Base-by-base conservation (phyloP, 371 early-diverging fungal species). In the Rhizopus microsporus region DNA sequence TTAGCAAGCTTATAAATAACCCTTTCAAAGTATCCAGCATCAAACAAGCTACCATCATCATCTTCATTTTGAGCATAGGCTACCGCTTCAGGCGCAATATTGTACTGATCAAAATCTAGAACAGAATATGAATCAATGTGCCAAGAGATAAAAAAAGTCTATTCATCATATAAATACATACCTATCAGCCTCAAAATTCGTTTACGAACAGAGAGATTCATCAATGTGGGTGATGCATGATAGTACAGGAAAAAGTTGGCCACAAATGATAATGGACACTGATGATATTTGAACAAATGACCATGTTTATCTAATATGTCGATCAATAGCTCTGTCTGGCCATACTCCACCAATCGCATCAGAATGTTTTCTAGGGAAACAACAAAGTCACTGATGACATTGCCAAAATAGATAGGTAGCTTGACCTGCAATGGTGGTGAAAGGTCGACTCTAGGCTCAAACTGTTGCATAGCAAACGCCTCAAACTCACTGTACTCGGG, bases 401-500 rank as follows among this genome's bases (percentile, higher is more conserved):
- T 91, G 31, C 86, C 85, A 64, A 83, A 89, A 71, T 83, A 88
- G 51, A 88, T 81, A 4, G 91, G 86, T 65, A 92, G 77, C 1
- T 80, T 75, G 29, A 79, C 71, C 42, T 84, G 82, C 12, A 79
- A 69, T 3, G 87, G 82, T 33, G 84, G 54, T n/a, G 10, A 15
- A 32, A 81, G 34, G 6, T 63, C 60, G 31, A 62, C 62, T 1
- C 69, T 61, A 5, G 58, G 68, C 29, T 69, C 75, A 45, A 68
- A 67, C 33, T 71, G 65, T 12, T 65, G 46, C 66, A 77, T 75
- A 5, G 84, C 81, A 62, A 76, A 84, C 0, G 82, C 87, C 56
- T 92, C 92, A 61, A 86, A 88, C 59, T 89, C 87, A 57, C 82
- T 80, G 61, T 81, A 89, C 61, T 92, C 92, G 0, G 91, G 92